Evolutionary conservation across 345 rosid genomes (phyloP).

Genomic region (Acer saccharum): DNA sequence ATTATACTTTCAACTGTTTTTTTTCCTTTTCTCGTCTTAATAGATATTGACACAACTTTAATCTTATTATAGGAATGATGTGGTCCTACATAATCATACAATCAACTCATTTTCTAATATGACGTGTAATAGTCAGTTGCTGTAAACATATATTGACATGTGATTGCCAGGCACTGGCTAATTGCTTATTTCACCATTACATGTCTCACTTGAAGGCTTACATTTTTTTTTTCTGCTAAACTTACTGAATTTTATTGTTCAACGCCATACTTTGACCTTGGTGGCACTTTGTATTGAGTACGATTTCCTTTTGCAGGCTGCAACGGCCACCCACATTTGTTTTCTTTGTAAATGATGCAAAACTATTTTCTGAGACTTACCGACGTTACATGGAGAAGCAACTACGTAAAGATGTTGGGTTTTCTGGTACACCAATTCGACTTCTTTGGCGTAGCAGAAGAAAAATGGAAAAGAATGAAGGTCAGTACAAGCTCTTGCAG

Average conservation of each 20-base stretch:
- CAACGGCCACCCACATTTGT: conserved; percentile 97
- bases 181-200: no score
- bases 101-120: conserved; percentile 1
- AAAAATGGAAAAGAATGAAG: conserved; percentile 64
- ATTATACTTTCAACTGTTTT: background rate
- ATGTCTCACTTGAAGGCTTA: background rate
- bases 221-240: background rate
- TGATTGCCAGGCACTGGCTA: background rate
- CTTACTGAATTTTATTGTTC: no score
- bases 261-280: background rate
- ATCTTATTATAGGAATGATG: background rate
- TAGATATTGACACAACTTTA: background rate
- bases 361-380: conserved; percentile 86
- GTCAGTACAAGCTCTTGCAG: conserved; percentile 27
- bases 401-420: conserved; percentile 83
- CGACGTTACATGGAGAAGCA: conserved; percentile 95
- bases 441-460: conserved; percentile 95
- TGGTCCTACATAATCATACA: background rate
- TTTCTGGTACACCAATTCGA: conserved; percentile 83
- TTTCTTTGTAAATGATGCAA: conserved; percentile 90
- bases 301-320: conserved; percentile 65
- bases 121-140: background rate
- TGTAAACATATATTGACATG: background rate
- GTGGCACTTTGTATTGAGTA: background rate
- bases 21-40: background rate